A percentile compares a stretch with the other conserved stretches of the same genome.
Evolutionary conservation across 306 rosid species (phyloP).

Genomic region (Vicia sativa): DNA sequence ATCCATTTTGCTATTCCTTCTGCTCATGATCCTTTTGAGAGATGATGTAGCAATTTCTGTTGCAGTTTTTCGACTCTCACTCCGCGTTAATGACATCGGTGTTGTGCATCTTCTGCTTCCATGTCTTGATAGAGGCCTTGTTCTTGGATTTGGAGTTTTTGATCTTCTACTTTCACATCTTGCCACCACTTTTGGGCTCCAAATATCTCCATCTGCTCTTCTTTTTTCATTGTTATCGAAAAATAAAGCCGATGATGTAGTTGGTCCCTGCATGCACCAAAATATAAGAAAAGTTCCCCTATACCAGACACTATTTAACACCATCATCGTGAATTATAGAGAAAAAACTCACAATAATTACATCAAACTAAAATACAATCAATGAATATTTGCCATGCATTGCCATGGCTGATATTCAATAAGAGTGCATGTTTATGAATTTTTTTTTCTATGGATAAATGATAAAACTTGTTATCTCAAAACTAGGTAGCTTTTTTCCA

Average conservation of each 20-base stretch:
- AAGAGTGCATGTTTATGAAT: not conserved
- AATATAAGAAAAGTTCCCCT: no score
- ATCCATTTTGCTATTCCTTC: slow-evolving; percentile 45
- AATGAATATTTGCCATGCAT: no score
- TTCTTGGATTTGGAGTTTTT: slow-evolving; percentile 66
- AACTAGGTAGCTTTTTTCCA: not conserved
- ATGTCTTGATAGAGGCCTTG: slow-evolving; percentile 44
- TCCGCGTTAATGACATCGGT: slow-evolving; percentile 42
- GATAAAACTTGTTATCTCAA: not conserved
- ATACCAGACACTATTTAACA: no score
- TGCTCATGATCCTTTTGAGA: slow-evolving; percentile 45
- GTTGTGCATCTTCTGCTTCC: slow-evolving; percentile 47
- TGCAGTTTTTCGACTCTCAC: slow-evolving; percentile 26
- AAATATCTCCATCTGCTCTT: slow-evolving; percentile 55
- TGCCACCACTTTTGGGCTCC: slow-evolving; percentile 40
- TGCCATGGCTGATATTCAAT: no score
- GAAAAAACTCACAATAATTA: no score
- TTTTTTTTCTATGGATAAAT: slow-evolving; percentile 1
- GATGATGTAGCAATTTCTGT: slow-evolving; percentile 39
- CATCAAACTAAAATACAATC: no score
- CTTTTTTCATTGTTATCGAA: slow-evolving; percentile 34
- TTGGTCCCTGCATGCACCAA: slow-evolving; percentile 34
- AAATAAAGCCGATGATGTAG: slow-evolving; percentile 33
- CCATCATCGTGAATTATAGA: no score
- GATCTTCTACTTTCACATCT: slow-evolving; percentile 56